phyloP scores from a whole-genome alignment of 352 stramenopile species.

The Elongisporangium undulatum region DNA sequence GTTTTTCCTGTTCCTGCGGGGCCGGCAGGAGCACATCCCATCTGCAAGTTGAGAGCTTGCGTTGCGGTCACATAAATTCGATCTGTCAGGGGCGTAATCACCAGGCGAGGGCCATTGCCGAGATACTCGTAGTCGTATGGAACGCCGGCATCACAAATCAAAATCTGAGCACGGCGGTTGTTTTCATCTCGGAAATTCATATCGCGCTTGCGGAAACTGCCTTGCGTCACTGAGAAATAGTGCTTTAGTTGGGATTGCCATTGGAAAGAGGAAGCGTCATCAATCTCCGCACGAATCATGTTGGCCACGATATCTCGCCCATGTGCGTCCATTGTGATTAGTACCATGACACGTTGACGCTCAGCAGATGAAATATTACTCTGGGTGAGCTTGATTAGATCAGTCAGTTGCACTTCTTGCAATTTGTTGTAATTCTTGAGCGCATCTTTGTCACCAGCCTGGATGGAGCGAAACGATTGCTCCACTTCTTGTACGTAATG shows the following conservation, averaged over 20 bases:
- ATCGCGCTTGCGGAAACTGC: slow-evolving; percentile 90
- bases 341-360: slow-evolving; percentile 92
- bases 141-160: slow-evolving; percentile 92
- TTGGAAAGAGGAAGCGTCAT: slow-evolving; percentile 85
- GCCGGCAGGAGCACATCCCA: slow-evolving; percentile 75
- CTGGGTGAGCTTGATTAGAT: slow-evolving; percentile 92
- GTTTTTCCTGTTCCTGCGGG: slow-evolving; percentile 93
- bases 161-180: slow-evolving; percentile 75
- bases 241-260: slow-evolving; percentile 97
- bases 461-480: slow-evolving; percentile 71
- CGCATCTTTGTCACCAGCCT: slow-evolving; percentile 76
- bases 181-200: slow-evolving; percentile 81
- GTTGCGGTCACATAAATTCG: slow-evolving; percentile 96
- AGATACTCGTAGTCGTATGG: slow-evolving; percentile 98
- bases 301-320: slow-evolving; percentile 94
- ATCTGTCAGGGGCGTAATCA: slow-evolving; percentile 96
- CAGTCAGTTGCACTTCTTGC: slow-evolving; percentile 91
- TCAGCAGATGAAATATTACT: slow-evolving; percentile 91
- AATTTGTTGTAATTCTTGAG: slow-evolving; percentile 90
- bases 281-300: slow-evolving; percentile 90
- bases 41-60: slow-evolving; percentile 92
- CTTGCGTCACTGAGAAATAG: slow-evolving; percentile 86
- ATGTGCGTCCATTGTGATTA: slow-evolving; percentile 96
- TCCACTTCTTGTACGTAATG: slow-evolving; percentile 94
- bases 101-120: slow-evolving; percentile 91